phyloP scores from a whole-genome alignment of 2,329 filamentous ascomycete genomes.

The Xylogone sp. region DNA sequence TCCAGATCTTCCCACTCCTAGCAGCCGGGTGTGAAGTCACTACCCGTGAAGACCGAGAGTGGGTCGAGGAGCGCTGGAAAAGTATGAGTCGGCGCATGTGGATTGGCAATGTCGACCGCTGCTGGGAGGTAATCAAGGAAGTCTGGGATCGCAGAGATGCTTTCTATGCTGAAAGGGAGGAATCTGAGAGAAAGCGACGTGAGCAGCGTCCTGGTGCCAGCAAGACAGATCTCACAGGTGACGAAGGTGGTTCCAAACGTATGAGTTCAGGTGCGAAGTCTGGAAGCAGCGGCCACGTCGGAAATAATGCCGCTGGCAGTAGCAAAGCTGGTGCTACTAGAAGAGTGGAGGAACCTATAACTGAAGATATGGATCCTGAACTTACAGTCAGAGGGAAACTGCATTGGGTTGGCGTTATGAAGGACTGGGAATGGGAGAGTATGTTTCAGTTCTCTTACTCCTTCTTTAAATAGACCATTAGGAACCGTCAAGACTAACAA shows the following conservation, averaged over 20 bases:
- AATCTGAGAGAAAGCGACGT: conserved; percentile 10
- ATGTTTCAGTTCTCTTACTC: conserved; percentile 31
- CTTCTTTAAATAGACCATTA: no score
- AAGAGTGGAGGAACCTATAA: conserved; percentile 17
- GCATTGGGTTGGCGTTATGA: conserved; percentile 71
- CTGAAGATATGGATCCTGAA: conserved; percentile 48
- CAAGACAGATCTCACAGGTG: neutral
- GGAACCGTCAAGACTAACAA: neutral
- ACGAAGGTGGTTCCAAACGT: neutral
- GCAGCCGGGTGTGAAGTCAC: conserved; percentile 63
- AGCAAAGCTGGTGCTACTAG: neutral
- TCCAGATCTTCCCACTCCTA: conserved; percentile 67
- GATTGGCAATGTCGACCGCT: conserved; percentile 65
- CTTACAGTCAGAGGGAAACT: conserved; percentile 61
- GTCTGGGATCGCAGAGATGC: conserved; percentile 63
- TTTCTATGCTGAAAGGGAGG: conserved; percentile 22
- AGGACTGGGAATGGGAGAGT: conserved; percentile 71
- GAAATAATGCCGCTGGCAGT: neutral
- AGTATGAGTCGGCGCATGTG: conserved; percentile 58
- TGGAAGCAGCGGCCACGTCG: neutral
- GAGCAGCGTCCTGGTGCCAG: neutral
- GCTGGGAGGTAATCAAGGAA: conserved; percentile 60
- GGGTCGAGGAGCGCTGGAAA: conserved; percentile 61
- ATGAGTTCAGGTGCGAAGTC: neutral
- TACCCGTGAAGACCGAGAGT: conserved; percentile 55